These are phyloP conservation scores for Pseudogymnoascus sp. DNA, from an alignment of 2,329 filamentous ascomycete species.

Conservation along the genomic window DNA sequence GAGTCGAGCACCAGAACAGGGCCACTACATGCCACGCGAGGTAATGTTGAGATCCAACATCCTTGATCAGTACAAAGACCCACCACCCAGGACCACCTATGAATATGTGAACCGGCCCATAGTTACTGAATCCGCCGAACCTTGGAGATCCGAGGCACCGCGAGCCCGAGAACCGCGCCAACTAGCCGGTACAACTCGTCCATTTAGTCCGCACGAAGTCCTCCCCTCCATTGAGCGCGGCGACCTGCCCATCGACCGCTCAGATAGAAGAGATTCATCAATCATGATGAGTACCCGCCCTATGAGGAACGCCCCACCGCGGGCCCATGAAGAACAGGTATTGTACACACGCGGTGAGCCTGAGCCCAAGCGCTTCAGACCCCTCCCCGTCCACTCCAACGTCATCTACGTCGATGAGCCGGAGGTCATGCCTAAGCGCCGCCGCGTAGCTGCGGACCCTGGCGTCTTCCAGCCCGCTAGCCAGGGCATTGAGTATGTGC, in stretches of 20 bases:
- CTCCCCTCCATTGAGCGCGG: constrained; percentile 4
- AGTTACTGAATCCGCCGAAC: neutral
- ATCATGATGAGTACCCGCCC: neutral
- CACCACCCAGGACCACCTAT: neutral
- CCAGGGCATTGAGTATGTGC: neutral
- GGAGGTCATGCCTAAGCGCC: constrained; percentile 1
- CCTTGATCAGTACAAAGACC: neutral
- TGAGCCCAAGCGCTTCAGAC: neutral
- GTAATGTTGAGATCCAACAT: neutral
- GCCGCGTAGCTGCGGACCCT: neutral
- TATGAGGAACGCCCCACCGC: neutral
- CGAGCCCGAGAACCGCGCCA: neutral
- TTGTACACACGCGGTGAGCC: constrained; percentile 3
- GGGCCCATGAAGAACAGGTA: neutral
- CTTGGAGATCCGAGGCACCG: neutral
- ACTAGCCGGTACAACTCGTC: neutral
- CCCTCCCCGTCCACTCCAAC: neutral
- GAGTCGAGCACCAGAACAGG: neutral
- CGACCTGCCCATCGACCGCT: neutral
- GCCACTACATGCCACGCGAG: neutral
- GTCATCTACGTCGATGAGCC: constrained; percentile 5
- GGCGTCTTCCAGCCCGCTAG: neutral
- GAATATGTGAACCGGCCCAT: neutral
- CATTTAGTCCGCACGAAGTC: neutral
- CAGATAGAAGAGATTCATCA: neutral